A percentile compares a stretch with the other conserved stretches of the same genome.
These are phyloP conservation scores for Oryza australiensis DNA, from an alignment of 176 grass and related monocot species.

Conservation along the genomic window DNA sequence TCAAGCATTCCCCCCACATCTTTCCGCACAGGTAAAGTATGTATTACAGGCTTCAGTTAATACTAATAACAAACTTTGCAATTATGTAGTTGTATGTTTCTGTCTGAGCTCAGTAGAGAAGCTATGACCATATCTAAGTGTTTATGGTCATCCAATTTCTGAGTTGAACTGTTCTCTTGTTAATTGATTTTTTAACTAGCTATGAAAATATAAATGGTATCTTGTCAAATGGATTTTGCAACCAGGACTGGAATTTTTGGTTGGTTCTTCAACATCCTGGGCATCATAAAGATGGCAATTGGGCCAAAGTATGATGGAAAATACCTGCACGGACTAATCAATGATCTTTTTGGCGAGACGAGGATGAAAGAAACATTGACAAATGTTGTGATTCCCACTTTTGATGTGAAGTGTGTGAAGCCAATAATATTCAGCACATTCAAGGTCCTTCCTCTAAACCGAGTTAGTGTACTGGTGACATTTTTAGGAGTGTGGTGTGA, in stretches of 20 bases:
- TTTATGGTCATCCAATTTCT: neutral
- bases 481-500: neutral
- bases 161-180: neutral
- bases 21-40: slow-evolving; percentile 37
- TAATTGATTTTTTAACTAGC: neutral
- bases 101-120: neutral
- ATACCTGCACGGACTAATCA: slow-evolving; percentile 46
- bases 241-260: slow-evolving; percentile 29
- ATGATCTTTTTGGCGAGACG: slow-evolving; percentile 14
- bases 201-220: neutral
- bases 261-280: slow-evolving; percentile 29
- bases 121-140: neutral
- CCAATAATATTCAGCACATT: slow-evolving; percentile 59
- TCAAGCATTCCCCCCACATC: slow-evolving; percentile 34
- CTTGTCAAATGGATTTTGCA: neutral
- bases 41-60: neutral
- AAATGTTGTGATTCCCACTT: slow-evolving; percentile 58
- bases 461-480: neutral
- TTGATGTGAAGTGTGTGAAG: slow-evolving; percentile 45
- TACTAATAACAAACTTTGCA: neutral
- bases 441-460: slow-evolving; percentile 26
- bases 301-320: slow-evolving; percentile 54
- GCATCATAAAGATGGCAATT: slow-evolving; percentile 8
- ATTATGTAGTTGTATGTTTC: neutral
- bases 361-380: slow-evolving; percentile 46